phyloP scores from a whole-genome alignment of 306 rosid genomes.

The Ormosia semicastrata region DNA sequence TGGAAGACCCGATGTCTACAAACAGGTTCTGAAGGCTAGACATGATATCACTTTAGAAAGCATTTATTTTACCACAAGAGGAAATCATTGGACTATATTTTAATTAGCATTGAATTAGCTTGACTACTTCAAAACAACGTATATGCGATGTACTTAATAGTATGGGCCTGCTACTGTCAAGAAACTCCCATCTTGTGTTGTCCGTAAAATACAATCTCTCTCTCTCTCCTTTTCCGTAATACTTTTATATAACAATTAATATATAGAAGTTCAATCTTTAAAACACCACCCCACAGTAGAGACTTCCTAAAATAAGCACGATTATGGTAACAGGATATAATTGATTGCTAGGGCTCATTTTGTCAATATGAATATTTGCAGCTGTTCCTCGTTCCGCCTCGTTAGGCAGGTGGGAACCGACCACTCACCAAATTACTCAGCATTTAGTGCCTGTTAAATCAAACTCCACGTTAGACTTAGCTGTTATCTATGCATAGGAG shows the following conservation, averaged over 20 bases:
- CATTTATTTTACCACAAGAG: not conserved
- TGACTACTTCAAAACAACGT: too few species aligned
- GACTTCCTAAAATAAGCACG: not conserved
- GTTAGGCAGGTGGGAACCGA: conserved; percentile 29
- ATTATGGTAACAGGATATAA: not conserved
- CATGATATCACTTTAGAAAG: not conserved
- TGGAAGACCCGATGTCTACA: not conserved
- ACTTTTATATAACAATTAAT: not conserved
- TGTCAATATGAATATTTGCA: not conserved
- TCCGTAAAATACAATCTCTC: not conserved
- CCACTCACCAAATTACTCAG: not conserved
- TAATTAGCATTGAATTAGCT: not conserved
- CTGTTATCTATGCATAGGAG: not conserved
- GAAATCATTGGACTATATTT: not conserved
- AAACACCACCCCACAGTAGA: not conserved
- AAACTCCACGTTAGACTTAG: conserved; percentile 8
- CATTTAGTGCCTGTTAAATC: conserved; percentile 8
- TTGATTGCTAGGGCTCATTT: not conserved
- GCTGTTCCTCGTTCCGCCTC: not conserved
- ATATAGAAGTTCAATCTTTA: not conserved
- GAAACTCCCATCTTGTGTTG: too few species aligned
- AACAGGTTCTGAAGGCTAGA: not conserved
- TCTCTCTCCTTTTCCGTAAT: not conserved
- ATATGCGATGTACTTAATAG: too few species aligned
- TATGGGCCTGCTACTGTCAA: too few species aligned